Evolutionary conservation across 1,284 basidiomycete species (phyloP).

Genomic region (Ustilago nuda): DNA sequence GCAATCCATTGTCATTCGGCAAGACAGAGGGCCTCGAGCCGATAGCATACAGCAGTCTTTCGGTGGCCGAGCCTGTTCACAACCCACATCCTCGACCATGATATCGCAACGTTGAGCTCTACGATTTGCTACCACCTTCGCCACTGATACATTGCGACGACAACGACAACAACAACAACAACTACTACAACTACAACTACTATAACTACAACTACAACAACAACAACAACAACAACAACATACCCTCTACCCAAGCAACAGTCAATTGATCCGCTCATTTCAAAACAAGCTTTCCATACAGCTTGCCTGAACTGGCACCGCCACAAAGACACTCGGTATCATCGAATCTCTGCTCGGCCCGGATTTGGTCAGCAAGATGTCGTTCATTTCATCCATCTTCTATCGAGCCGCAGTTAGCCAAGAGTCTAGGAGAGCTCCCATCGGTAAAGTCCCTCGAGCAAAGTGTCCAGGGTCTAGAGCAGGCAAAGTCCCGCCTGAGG

Average conservation of each 20-base stretch:
- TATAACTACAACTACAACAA: too few relatives aligned
- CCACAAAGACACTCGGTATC: neutral
- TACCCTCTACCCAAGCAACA: neutral
- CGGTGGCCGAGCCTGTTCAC: neutral
- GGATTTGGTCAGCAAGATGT: conserved; percentile 18
- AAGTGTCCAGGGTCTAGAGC: conserved; percentile 12
- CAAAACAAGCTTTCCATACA: neutral
- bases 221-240: neutral
- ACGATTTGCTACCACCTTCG: neutral
- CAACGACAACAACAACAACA: neutral
- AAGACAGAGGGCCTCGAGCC: neutral
- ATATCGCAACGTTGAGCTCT: neutral
- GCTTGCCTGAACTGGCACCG: neutral
- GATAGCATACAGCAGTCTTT: conserved; percentile 1
- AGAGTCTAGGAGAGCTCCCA: conserved; percentile 39
- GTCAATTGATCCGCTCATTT: neutral
- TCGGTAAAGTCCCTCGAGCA: conserved; percentile 39
- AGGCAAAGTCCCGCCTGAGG: neutral
- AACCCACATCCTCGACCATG: neutral
- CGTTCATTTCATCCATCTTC: conserved; percentile 49
- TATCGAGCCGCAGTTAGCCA: conserved; percentile 48
- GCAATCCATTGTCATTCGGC: neutral
- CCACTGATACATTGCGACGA: neutral
- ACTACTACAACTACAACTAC: too few relatives aligned
- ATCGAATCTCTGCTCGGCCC: neutral